Conservation (phyloP, 352 stramenopile species). For the Globisporangium solare region DNA sequence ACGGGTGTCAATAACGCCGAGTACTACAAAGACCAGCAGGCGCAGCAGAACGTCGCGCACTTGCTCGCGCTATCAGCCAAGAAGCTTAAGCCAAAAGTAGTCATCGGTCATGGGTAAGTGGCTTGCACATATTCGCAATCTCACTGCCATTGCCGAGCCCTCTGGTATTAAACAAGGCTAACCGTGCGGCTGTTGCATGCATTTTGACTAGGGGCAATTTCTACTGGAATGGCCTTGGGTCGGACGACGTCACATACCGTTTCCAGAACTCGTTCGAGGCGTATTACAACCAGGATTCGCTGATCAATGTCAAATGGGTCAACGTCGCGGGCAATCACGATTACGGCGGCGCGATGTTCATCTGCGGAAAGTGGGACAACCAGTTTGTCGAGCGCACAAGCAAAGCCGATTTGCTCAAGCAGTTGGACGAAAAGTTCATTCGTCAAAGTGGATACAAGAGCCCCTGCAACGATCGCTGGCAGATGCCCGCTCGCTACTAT, state of each 20-base stretch:
- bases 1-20: slow-evolving; percentile 43
- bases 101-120: slow-evolving; percentile 52
- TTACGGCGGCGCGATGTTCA: slow-evolving; percentile 66
- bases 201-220: slow-evolving; percentile 37
- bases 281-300: slow-evolving; percentile 47
- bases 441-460: slow-evolving; percentile 56
- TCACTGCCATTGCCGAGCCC: neutral
- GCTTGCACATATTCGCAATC: neutral
- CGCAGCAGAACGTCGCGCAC: slow-evolving; percentile 58
- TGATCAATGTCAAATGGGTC: slow-evolving; percentile 61
- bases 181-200: too few species aligned
- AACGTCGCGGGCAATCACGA: slow-evolving; percentile 75
- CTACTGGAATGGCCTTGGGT: slow-evolving; percentile 71
- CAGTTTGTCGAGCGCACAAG: slow-evolving; percentile 54
- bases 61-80: slow-evolving; percentile 56
- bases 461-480: slow-evolving; percentile 61
- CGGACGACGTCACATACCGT: slow-evolving; percentile 57
- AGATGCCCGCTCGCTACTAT: slow-evolving; percentile 63
- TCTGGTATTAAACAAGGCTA: neutral
- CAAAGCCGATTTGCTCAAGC: slow-evolving; percentile 53
- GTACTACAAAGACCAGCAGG: slow-evolving; percentile 75
- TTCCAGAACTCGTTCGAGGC: slow-evolving; percentile 63
- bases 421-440: slow-evolving; percentile 63
- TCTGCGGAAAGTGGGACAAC: slow-evolving; percentile 66
- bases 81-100: slow-evolving; percentile 53